Base-by-base conservation (phyloP, 2,329 filamentous ascomycete genomes). In the Colletotrichum sp. region DNA sequence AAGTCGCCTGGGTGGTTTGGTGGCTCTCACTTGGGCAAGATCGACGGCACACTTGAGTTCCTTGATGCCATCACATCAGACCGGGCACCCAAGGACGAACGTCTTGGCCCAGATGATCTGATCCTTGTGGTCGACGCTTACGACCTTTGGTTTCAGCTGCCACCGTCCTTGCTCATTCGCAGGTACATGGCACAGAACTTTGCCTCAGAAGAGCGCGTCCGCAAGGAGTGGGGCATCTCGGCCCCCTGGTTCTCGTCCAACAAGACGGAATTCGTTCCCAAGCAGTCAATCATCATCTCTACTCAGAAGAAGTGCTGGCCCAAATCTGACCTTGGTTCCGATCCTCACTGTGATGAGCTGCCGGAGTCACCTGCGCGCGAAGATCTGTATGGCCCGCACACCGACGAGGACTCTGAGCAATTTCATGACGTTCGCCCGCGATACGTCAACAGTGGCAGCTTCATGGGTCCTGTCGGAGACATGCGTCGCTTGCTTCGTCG, bases 131-230 rank as follows among this genome's bases (percentile, higher is more conserved):
- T 84, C 5, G 83, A 85, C 43, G 81, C 83, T 0, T 82, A 85
- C 74, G 82, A 84, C 55, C 75, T 83, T 51, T 84, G 83, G 83
- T 84, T 85, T 62, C 83, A 85, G 65, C 78, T 85, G 5, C 83
- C 83, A 0, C 82, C 83, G 0, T 80, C 80, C 9, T 79, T 83
- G 2, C 79, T 85, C 3, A 80, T 85, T 8, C 71, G 80, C 43
- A 79, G 83, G 7, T 85, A 80, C 67, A 80, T 83, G 64, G 78
- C 78, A 8, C 76, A 83, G 34, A 83, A 83, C 70, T 70, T 72
- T 7, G 81, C 82, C 47, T 82, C 83, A 21, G 78, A 84, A 68
- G 76, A 78, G 8, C 80, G 83, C 21, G 43, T 78, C 5, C 78
- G 69, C 8, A 69, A 74, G 5, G 66, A 78, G 7, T 83, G 82